Evolutionary conservation across 1,139 yeast genomes (phyloP).

Genomic region (Saccharomyces hybrid): DNA sequence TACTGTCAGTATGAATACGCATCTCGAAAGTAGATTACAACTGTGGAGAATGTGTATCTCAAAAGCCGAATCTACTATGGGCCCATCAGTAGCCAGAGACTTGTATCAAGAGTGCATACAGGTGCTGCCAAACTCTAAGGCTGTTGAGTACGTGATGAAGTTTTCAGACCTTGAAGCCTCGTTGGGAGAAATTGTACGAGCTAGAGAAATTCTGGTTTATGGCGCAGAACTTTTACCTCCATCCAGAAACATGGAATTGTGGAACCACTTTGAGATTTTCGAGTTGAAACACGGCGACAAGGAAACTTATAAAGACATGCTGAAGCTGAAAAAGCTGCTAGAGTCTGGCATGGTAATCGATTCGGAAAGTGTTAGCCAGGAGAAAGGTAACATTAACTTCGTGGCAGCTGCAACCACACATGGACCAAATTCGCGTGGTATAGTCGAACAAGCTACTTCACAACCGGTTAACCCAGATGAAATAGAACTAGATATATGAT

Average conservation of each 20-base stretch:
- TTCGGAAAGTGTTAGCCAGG: constrained; percentile 29
- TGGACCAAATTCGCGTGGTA: background rate
- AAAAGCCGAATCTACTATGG: constrained; percentile 14
- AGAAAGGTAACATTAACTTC: constrained; percentile 43
- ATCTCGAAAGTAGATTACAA: constrained; percentile 12
- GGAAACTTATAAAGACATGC: constrained; percentile 65
- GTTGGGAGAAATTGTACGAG: constrained; percentile 37
- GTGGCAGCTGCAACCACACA: constrained; percentile 28
- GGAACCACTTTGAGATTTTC: constrained; percentile 67
- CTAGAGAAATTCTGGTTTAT: constrained; percentile 49
- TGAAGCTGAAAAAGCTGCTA: constrained; percentile 53
- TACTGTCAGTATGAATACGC: constrained; percentile 3
- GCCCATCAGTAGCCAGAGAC: constrained; percentile 14
- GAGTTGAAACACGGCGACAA: constrained; percentile 69
- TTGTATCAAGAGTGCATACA: constrained; percentile 25
- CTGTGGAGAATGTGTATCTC: constrained; percentile 23
- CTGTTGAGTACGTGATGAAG: constrained; percentile 16
- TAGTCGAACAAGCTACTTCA: background rate
- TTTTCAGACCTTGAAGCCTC: constrained; percentile 29
- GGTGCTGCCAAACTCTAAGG: constrained; percentile 21
- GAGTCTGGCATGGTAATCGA: constrained; percentile 36
- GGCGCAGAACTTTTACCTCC: constrained; percentile 45
- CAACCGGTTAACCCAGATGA: constrained; percentile 47
- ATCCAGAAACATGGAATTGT: constrained; percentile 33
- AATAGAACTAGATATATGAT: constrained; percentile 49